A percentile compares a stretch with the other conserved stretches of the same genome.
phyloP scores from a whole-genome alignment of 108 stramenopile genomes.

The Cyclostephanos invisitatus region DNA sequence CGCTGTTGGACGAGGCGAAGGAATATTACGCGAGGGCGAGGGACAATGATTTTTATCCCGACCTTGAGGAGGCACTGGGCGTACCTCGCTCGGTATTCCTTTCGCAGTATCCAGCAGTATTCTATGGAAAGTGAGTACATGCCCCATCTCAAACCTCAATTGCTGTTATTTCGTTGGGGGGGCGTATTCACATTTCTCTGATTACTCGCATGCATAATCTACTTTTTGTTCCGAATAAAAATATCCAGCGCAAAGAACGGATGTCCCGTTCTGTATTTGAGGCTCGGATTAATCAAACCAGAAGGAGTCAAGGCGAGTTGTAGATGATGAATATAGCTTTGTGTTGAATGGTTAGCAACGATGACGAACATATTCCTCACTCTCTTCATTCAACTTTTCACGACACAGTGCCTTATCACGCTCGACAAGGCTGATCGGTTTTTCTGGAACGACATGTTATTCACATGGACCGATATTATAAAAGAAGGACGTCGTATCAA shows the following conservation, averaged over 20 bases:
- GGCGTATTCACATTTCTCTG: neutral
- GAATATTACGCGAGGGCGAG: conserved; percentile 59
- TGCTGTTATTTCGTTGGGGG: neutral
- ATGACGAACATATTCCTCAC: too few relatives aligned
- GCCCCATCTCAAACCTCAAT: neutral
- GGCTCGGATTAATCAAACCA: conserved; percentile 30
- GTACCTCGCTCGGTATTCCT: conserved; percentile 29
- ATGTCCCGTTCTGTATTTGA: conserved; percentile 47
- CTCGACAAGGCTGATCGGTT: conserved; percentile 35
- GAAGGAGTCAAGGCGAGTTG: conserved; percentile 39
- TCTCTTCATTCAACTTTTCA: neutral
- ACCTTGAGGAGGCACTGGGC: conserved; percentile 36
- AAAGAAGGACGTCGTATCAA: conserved; percentile 28
- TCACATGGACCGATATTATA: conserved; percentile 14
- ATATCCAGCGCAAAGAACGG: conserved; percentile 44
- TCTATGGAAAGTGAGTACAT: conserved; percentile 29
- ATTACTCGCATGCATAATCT: neutral
- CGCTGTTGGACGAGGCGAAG: conserved; percentile 31
- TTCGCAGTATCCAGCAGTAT: conserved; percentile 46
- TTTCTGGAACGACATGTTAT: conserved; percentile 39
- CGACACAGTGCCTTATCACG: conserved; percentile 27
- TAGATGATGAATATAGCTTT: neutral
- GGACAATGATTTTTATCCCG: conserved; percentile 65
- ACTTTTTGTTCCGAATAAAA: neutral
- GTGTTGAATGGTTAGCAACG: neutral